These are phyloP conservation scores for Sphaerobolus stellatus DNA, from an alignment of 1,284 basidiomycete genomes.

Conservation along the genomic window DNA sequence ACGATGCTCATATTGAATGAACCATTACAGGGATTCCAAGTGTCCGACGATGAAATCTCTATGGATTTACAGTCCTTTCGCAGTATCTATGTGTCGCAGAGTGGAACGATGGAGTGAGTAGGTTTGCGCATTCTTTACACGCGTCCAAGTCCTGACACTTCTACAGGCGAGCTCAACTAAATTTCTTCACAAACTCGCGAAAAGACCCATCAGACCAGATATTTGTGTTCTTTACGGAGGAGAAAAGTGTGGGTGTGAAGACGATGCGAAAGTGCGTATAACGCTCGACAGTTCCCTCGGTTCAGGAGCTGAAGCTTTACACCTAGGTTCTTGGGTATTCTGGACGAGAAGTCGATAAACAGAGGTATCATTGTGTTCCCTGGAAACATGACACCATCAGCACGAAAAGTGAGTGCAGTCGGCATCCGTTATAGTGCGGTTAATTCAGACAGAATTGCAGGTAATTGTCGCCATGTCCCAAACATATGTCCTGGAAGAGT, in stretches of 20 bases:
- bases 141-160: constrained; percentile 1
- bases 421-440: not conserved
- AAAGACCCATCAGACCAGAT: constrained; percentile 78
- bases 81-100: constrained; percentile 56
- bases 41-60: constrained; percentile 87
- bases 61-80: constrained; percentile 81
- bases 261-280: constrained; percentile 90
- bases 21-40: constrained; percentile 78
- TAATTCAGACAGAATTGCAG: constrained; percentile 39
- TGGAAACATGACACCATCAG: constrained; percentile 95
- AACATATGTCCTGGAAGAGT: constrained; percentile 91
- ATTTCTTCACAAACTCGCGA: constrained; percentile 81
- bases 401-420: constrained; percentile 72
- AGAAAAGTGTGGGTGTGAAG: constrained; percentile 90
- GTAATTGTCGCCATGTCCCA: constrained; percentile 86
- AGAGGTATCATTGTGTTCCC: constrained; percentile 95
- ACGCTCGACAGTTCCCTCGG: constrained; percentile 8
- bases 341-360: constrained; percentile 88
- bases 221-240: constrained; percentile 92
- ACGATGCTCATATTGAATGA: constrained; percentile 13
- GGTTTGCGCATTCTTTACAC: not conserved
- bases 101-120: constrained; percentile 64
- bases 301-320: constrained; percentile 12
- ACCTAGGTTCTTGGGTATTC: constrained; percentile 75
- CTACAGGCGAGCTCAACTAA: constrained; percentile 77